phyloP scores from a whole-genome alignment of 2,329 filamentous ascomycete species.

The Colletotrichum liaoningense region DNA sequence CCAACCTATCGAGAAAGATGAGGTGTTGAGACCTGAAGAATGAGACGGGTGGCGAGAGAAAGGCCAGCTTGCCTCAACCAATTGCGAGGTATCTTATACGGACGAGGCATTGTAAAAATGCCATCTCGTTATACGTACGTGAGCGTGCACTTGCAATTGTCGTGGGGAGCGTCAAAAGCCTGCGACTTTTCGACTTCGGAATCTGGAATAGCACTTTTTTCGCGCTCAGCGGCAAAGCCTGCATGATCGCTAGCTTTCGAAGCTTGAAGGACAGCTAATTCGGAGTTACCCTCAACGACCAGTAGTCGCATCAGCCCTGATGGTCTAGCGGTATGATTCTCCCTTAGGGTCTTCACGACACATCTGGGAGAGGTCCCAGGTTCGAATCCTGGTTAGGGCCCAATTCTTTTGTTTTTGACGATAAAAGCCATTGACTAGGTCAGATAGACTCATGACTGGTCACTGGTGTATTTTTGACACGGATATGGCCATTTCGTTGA shows the following conservation, averaged over 20 bases:
- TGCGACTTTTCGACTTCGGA: not conserved
- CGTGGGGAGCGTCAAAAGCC: not conserved
- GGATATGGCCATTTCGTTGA: not conserved
- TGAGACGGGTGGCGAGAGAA: not conserved
- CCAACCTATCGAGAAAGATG: not conserved
- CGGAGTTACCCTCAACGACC: accelerated
- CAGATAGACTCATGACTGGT: not conserved
- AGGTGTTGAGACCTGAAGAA: not conserved
- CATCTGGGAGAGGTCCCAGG: conserved; percentile 34
- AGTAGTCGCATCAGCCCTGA: conserved; percentile 23
- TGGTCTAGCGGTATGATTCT: conserved; percentile 37
- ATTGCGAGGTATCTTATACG: not conserved
- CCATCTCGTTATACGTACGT: not conserved
- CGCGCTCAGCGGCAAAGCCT: too few species aligned
- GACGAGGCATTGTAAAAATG: not conserved
- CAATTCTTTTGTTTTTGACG: not conserved
- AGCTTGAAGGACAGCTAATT: accelerated
- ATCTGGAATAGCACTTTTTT: not conserved
- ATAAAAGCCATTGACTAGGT: not conserved
- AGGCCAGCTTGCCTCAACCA: not conserved
- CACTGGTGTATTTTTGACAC: not conserved
- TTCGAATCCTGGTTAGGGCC: conserved; percentile 36
- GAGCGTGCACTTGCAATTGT: not conserved
- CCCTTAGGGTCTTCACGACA: conserved; percentile 18
- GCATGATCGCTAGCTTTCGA: accelerated